Evolutionary conservation across 1,284 basidiomycete species (phyloP).

Genomic region (Schizophyllum commune): DNA sequence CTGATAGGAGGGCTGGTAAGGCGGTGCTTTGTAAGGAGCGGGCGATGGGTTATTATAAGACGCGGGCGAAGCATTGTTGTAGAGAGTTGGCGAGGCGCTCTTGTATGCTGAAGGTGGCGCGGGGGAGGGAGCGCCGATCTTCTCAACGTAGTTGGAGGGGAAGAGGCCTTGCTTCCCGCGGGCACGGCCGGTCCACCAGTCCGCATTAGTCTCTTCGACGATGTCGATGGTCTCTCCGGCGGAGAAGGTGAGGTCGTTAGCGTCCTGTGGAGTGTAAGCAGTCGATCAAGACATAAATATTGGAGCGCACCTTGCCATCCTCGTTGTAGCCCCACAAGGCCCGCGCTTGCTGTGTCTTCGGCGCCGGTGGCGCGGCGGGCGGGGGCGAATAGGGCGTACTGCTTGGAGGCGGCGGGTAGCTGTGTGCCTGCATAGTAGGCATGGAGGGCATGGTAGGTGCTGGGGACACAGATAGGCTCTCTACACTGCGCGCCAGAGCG

Average conservation of each 20-base stretch:
- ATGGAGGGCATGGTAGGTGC: not conserved
- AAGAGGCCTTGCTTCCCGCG: slow-evolving; percentile 49
- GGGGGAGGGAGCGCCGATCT: slow-evolving; percentile 17
- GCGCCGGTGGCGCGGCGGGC: slow-evolving; percentile 2
- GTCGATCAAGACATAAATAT: slow-evolving; percentile 7
- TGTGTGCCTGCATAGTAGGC: slow-evolving; percentile 6
- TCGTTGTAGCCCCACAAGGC: slow-evolving; percentile 62
- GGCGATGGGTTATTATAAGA: slow-evolving; percentile 5
- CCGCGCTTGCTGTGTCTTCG: slow-evolving; percentile 31
- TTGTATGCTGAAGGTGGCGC: not conserved
- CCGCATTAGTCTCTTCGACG: slow-evolving; percentile 44
- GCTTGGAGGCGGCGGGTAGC: slow-evolving; percentile 17
- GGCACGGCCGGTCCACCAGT: slow-evolving; percentile 50
- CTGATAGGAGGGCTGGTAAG: slow-evolving; percentile 12
- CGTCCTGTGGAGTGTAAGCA: slow-evolving; percentile 34
- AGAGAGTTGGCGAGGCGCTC: slow-evolving; percentile 8
- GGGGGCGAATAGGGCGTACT: slow-evolving; percentile 14
- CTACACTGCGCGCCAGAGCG: slow-evolving; percentile 13
- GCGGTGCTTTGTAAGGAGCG: slow-evolving; percentile 11
- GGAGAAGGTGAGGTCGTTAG: slow-evolving; percentile 44
- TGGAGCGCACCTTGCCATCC: slow-evolving; percentile 32
- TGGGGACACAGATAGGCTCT: slow-evolving; percentile 1
- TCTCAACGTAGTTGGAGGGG: slow-evolving; percentile 53
- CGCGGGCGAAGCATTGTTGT: slow-evolving; percentile 10
- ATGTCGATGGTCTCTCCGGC: slow-evolving; percentile 50